phyloP scores from a whole-genome alignment of 805 yeast genomes.

The Jamesozyma lodderae region DNA sequence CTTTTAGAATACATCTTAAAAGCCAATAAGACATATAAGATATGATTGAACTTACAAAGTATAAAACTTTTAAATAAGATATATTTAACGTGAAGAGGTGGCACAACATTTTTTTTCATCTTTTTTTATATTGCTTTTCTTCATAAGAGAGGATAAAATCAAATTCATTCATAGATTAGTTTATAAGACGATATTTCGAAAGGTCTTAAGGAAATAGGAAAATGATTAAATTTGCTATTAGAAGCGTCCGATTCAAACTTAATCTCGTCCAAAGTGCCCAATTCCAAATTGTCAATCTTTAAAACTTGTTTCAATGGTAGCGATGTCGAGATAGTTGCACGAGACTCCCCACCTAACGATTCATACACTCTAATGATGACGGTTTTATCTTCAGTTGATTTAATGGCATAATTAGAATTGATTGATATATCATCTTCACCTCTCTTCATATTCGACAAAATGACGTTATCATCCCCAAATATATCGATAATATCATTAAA shows the following conservation, averaged over 20 bases:
- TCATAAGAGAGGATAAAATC: neutral
- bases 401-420: conserved; percentile 38
- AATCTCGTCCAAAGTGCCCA: conserved; percentile 37
- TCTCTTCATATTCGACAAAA: conserved; percentile 73
- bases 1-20: too few species aligned
- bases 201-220: conserved; percentile 48
- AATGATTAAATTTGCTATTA: conserved; percentile 31
- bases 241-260: conserved; percentile 23
- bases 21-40: too few species aligned
- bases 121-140: too few species aligned
- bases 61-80: too few species aligned
- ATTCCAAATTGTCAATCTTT: conserved; percentile 52
- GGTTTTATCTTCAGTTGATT: conserved; percentile 38
- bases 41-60: too few species aligned
- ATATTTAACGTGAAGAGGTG: too few species aligned
- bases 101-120: too few species aligned
- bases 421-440: conserved; percentile 72
- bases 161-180: conserved; percentile 10
- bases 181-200: conserved; percentile 61
- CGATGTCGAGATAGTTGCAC: conserved; percentile 41
- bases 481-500: conserved; percentile 30
- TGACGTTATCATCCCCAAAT: conserved; percentile 48
- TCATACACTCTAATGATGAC: conserved; percentile 75
- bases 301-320: conserved; percentile 39
- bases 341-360: conserved; percentile 70